A percentile compares a stretch with the other conserved stretches of the same genome.
phyloP scores from a whole-genome alignment of 2,329 filamentous ascomycete species.

The Arthrobotrys megalospora region DNA sequence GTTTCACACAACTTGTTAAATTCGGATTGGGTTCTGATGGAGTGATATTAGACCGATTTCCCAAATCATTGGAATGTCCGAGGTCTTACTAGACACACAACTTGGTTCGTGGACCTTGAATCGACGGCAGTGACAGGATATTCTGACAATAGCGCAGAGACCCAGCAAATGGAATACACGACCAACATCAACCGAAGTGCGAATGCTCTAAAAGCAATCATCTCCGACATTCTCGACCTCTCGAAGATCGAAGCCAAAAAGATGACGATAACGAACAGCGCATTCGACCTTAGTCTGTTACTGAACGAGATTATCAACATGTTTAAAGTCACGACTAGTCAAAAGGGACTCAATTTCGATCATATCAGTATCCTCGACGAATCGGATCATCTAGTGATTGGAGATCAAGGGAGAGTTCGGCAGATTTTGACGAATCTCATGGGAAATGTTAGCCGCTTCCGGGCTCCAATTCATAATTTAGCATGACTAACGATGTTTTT shows the following conservation, averaged over 20 bases:
- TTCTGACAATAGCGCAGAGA: slow-evolving; percentile 28
- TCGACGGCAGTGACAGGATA: not conserved
- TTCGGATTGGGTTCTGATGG: slow-evolving; percentile 1
- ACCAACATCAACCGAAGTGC: slow-evolving; percentile 59
- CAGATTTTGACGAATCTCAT: slow-evolving; percentile 59
- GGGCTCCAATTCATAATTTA: not conserved
- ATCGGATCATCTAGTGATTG: slow-evolving; percentile 52
- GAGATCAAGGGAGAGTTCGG: slow-evolving; percentile 57
- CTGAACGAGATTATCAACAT: slow-evolving; percentile 56
- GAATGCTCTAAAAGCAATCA: slow-evolving; percentile 52
- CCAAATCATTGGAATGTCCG: slow-evolving; percentile 60
- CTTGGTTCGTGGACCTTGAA: slow-evolving; percentile 27
- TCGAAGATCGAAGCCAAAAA: slow-evolving; percentile 60
- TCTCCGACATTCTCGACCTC: slow-evolving; percentile 59
- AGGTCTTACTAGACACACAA: slow-evolving; percentile 52
- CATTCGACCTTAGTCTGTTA: slow-evolving; percentile 51
- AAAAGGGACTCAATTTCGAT: slow-evolving; percentile 57
- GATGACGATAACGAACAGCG: slow-evolving; percentile 59
- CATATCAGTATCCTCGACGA: slow-evolving; percentile 58
- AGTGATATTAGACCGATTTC: slow-evolving; percentile 45
- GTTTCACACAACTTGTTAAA: not conserved
- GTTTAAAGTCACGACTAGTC: slow-evolving; percentile 56
- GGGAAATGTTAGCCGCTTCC: slow-evolving; percentile 42
- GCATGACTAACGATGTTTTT: not conserved
- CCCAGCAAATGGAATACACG: slow-evolving; percentile 47